These are phyloP conservation scores for Lactifluus volemus DNA, from an alignment of 768 basidiomycete genomes.

Conservation along the genomic window DNA sequence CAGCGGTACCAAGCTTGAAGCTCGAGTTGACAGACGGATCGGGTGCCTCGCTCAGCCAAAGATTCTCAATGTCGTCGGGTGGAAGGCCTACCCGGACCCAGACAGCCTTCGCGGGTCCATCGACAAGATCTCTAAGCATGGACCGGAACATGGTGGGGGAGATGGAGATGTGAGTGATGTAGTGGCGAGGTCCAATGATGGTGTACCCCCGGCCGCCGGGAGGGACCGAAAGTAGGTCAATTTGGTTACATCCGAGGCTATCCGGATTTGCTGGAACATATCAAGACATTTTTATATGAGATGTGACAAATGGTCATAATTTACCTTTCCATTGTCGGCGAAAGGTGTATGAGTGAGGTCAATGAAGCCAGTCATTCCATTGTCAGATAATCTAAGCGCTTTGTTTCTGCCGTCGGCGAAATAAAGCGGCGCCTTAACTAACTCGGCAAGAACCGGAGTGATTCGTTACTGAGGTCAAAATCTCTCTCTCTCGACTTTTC, in stretches of 20 bases:
- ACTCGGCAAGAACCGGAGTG: not conserved
- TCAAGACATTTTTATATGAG: no score
- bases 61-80: conserved; percentile 27
- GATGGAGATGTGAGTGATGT: not conserved
- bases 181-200: not conserved
- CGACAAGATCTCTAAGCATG: conserved; percentile 5
- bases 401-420: not conserved
- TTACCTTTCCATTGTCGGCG: no score
- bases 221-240: no score
- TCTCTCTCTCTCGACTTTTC: conserved; percentile 24
- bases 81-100: conserved; percentile 39
- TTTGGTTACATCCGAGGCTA: no score
- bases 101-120: conserved; percentile 23
- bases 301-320: no score
- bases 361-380: no score
- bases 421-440: not conserved
- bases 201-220: not conserved
- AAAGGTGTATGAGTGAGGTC: no score
- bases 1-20: conserved; percentile 43
- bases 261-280: no score
- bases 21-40: conserved; percentile 43
- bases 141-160: conserved; percentile 1
- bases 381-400: not conserved
- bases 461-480: not conserved
- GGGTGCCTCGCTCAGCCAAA: conserved; percentile 32